Evolutionary conservation across 1,139 yeast species (phyloP).

Genomic region (Wickerhamomyces sp.): DNA sequence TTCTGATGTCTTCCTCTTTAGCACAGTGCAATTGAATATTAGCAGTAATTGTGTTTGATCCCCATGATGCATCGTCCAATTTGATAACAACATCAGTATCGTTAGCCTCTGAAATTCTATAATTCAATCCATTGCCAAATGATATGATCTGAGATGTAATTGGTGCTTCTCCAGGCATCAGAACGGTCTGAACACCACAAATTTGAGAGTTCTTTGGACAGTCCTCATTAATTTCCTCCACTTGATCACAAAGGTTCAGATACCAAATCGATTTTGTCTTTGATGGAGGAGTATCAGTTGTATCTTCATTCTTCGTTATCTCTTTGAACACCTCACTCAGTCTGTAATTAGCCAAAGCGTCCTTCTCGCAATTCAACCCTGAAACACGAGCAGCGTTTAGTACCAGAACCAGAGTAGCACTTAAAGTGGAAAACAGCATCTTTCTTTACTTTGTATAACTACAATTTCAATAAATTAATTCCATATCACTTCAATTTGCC

Average conservation of each 20-base stretch:
- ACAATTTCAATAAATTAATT: no score
- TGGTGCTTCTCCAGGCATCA: constrained; percentile 37
- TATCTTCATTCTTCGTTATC: constrained; percentile 24
- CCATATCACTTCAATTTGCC: no score
- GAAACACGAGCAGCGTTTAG: neutral
- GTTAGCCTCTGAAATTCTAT: constrained; percentile 26
- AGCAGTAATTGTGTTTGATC: constrained; percentile 49
- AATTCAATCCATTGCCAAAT: constrained; percentile 33
- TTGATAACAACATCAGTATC: constrained; percentile 40
- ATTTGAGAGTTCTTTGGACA: constrained; percentile 70
- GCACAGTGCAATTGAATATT: constrained; percentile 50
- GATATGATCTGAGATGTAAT: constrained; percentile 55
- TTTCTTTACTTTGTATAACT: no score
- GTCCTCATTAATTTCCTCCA: constrained; percentile 31
- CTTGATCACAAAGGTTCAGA: constrained; percentile 61
- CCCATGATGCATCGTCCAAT: constrained; percentile 69
- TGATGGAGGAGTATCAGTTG: constrained; percentile 74
- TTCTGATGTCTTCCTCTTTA: constrained; percentile 31
- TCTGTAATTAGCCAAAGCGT: constrained; percentile 14
- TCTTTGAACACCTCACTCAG: constrained; percentile 15
- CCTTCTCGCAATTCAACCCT: constrained; percentile 13
- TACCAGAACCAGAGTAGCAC: neutral
- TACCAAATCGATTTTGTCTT: constrained; percentile 59
- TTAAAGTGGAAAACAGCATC: neutral
- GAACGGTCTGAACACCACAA: constrained; percentile 58